Base-by-base conservation (phyloP, 805 yeast genomes). In the Candida morakotiae region DNA sequence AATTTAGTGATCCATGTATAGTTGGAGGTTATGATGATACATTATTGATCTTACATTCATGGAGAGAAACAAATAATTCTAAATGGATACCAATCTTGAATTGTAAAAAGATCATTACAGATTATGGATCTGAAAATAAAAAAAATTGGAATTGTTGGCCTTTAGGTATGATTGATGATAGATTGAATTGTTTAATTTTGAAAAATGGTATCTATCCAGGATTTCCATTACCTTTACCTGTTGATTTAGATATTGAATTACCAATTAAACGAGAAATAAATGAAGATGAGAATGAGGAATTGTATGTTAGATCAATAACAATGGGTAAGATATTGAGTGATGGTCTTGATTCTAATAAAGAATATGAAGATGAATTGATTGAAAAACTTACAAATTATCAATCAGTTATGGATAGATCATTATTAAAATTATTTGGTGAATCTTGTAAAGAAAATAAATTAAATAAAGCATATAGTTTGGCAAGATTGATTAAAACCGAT, bases 81-180 rank as follows among this genome's bases (percentile, higher is more conserved):
- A 71, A 80, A 43, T 91, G 98, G 97, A 68, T 87, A 9, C 98
- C 98, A 1, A 48, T 91, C 9, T 64, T 91, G 39, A 86, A 86
- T 54, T 69, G 82, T 27, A 56, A 58, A 17, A 67, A 67, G 19
- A 54, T 55, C 3, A 55, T 70, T 26, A 52, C 69, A 58, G 56
- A 73, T 64, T 58, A 74, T 65, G 59, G 73, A 58, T 43, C 71
- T 16, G 81, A 81, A 48, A 47, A 55, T 25, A 66, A 64, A 40
- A 72, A 72, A 35, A 73, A 75, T 42, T 77, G 87, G 58, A 71
- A 72, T 37, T 81, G 83, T 47, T 88, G 97, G 97, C 97, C 97
- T 16, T 65, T 91, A 36, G 95, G 96, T 2, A 60, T 86, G 25
- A 74, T 77, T 40, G 73, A 71, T 35, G 88, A 84, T 41, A 76